phyloP scores from a whole-genome alignment of 139 green algal species.

The Volvox reticuliferus region DNA sequence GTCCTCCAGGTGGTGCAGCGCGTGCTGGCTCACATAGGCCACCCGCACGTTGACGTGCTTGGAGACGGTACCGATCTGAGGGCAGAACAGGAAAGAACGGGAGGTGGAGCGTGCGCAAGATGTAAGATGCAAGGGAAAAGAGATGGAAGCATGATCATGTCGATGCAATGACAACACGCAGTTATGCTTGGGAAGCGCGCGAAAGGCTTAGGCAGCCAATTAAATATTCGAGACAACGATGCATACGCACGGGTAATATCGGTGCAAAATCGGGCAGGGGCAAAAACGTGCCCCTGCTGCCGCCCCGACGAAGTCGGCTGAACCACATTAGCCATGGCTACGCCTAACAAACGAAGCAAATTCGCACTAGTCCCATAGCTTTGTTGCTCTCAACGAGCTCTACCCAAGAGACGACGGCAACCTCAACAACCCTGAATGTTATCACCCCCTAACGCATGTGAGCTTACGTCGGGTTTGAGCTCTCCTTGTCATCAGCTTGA shows the following conservation, averaged over 20 bases:
- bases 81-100: background rate
- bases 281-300: no score
- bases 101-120: background rate
- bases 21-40: conserved; percentile 96
- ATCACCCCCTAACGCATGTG: no score
- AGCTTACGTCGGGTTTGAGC: conserved; percentile 53
- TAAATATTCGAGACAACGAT: no score
- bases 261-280: no score
- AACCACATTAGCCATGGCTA: no score
- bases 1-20: conserved; percentile 96
- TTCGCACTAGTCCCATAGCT: no score
- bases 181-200: background rate
- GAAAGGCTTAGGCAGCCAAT: background rate
- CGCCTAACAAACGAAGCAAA: no score
- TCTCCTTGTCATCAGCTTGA: conserved; percentile 86
- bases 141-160: background rate
- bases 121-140: background rate
- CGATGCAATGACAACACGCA: background rate
- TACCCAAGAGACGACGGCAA: no score
- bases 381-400: no score
- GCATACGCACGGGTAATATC: no score
- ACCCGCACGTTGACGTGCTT: conserved; percentile 94
- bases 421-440: no score
- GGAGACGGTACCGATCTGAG: conserved; percentile 67
- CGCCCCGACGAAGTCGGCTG: no score